Evolutionary conservation across 805 yeast genomes (phyloP).

Genomic region (Priceomyces haplophilus): DNA sequence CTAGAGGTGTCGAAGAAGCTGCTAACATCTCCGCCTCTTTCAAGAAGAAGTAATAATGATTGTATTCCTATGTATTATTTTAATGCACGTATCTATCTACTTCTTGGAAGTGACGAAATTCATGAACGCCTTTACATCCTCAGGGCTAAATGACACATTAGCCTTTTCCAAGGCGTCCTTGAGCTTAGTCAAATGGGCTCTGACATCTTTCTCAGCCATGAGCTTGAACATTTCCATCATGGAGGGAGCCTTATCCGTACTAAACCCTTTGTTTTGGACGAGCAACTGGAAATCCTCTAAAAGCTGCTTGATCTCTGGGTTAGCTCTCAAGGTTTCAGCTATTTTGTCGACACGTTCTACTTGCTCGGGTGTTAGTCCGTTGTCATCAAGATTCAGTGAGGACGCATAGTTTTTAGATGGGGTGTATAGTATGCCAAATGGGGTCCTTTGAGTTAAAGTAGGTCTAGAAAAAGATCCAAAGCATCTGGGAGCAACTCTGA

Average conservation of each 20-base stretch:
- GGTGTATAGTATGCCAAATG: not conserved
- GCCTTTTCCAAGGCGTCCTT: conserved; percentile 31
- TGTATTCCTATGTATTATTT: conserved; percentile 1
- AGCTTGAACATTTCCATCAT: conserved; percentile 36
- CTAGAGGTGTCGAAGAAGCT: conserved; percentile 88
- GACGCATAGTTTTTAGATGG: conserved; percentile 9
- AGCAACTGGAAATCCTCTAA: conserved; percentile 30
- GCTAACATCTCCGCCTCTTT: conserved; percentile 69
- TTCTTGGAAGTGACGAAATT: conserved; percentile 14
- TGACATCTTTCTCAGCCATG: conserved; percentile 35
- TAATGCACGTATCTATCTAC: conserved; percentile 1
- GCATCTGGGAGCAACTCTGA: not conserved
- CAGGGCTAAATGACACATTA: conserved; percentile 28
- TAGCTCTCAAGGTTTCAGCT: conserved; percentile 12
- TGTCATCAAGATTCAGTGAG: conserved; percentile 8
- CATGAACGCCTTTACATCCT: conserved; percentile 31
- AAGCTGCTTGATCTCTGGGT: conserved; percentile 30
- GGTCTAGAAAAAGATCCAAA: not conserved
- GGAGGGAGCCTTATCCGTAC: conserved; percentile 29
- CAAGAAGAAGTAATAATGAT: conserved; percentile 29
- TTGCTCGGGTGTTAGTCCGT: conserved; percentile 3
- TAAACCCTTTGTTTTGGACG: conserved; percentile 31
- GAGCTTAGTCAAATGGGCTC: conserved; percentile 25
- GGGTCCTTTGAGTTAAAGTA: not conserved
- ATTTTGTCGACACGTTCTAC: conserved; percentile 16